Base-by-base conservation (phyloP, 1,284 basidiomycete genomes). In the Polyporus tsugae region DNA sequence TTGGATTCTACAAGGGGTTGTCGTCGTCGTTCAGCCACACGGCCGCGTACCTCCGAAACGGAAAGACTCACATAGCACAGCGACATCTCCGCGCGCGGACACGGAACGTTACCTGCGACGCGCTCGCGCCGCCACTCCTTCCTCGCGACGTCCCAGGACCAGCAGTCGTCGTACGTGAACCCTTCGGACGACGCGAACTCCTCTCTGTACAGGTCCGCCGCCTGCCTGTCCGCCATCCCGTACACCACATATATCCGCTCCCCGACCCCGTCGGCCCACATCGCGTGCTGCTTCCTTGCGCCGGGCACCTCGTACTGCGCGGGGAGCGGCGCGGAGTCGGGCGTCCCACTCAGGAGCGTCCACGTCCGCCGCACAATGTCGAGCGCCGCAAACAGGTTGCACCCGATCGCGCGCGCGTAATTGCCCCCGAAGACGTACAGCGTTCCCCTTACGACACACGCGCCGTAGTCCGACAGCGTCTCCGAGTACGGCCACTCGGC, bases 111-210 rank as follows among this genome's bases (percentile, higher is more conserved):
- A 3, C 84, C 83, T 2, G 73, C 65, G 58, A 81, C 65, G 38
- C 82, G 74, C 70, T 84, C 82, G 39, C 76, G 72, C 42, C 71
- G 77, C 84, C 83, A 85, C 60, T 70, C 74, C 61, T 77, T 72
- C 6, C 71, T 67, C n/a, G 74, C 64, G 39, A 83, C 74, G 65
- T 78, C 76, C 79, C 80, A 84, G 65, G 78, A 80, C 83, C 83
- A 84, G 63, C 81, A 75, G 69, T 84, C 83, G n/a, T 80, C 77
- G 68, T 80, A 81, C 1, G 69, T 72, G 69, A 78, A 79, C 1
- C 76, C 76, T 10, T 64, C 55, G 6, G 70, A 49, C 1, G 70
- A 72, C 0, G 74, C 79, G 61, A 82, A 78, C 7, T 73, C 67
- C 64, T 80, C 71, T 9, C 72, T 60, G 33, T 65, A 46, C 55